phyloP scores from a whole-genome alignment of 1,284 basidiomycete genomes.

The Inonotus obliquus region DNA sequence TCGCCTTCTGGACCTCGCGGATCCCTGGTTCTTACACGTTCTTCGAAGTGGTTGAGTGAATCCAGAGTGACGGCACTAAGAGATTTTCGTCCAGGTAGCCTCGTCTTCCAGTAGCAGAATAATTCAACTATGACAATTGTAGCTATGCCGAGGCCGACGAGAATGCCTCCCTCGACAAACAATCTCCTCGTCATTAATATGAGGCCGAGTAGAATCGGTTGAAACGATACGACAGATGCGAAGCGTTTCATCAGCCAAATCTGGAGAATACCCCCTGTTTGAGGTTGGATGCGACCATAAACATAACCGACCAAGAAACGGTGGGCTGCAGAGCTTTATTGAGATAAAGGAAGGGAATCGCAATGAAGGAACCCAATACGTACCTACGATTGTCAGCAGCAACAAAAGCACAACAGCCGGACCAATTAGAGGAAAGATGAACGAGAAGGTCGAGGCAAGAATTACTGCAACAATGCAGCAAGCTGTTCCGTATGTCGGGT shows the following conservation, averaged over 20 bases:
- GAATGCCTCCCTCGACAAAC: slow-evolving; percentile 67
- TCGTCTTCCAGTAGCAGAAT: slow-evolving; percentile 47
- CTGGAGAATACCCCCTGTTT: slow-evolving; percentile 66
- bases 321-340: slow-evolving; percentile 43
- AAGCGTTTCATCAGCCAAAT: slow-evolving; percentile 72
- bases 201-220: slow-evolving; percentile 70
- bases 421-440: slow-evolving; percentile 74
- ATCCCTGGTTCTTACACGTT: slow-evolving; percentile 34
- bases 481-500: slow-evolving; percentile 60
- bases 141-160: slow-evolving; percentile 49
- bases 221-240: slow-evolving; percentile 57
- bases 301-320: slow-evolving; percentile 74
- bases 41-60: slow-evolving; percentile 50
- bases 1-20: slow-evolving; percentile 43
- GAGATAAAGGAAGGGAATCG: not conserved
- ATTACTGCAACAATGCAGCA: slow-evolving; percentile 65
- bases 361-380: slow-evolving; percentile 23
- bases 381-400: slow-evolving; percentile 65
- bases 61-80: slow-evolving; percentile 55
- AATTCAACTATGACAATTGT: slow-evolving; percentile 54
- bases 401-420: slow-evolving; percentile 65
- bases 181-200: slow-evolving; percentile 60
- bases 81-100: slow-evolving; percentile 41
- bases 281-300: slow-evolving; percentile 62
- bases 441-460: slow-evolving; percentile 64